Evolutionary conservation across 2,329 filamentous ascomycete species (phyloP), one percentile per base, ranked within the genome.

Genomic region (Fusarium sp.): DNA sequence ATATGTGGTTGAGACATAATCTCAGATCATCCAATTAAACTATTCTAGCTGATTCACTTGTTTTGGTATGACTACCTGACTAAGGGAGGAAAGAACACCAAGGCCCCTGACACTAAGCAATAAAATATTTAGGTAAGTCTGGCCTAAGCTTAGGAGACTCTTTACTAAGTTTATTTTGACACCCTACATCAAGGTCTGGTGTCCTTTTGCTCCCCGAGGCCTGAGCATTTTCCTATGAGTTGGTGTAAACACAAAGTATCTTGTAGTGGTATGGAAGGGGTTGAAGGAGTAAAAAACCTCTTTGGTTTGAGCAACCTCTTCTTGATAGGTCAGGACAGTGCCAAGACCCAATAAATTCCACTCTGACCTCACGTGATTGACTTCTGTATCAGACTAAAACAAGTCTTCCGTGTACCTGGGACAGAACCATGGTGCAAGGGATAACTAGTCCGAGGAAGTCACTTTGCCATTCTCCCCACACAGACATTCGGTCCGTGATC

Each of bases 221-320:
- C n/a, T n/a, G n/a, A n/a, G n/a, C n/a, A 11, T 13, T 2, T 44
- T 3, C 7, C 24, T 9, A 7, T 6, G 7, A 9, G 20, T 20
- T 6, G 11, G 42, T 13, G 16, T 44, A 3, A 9, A 9, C 16
- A 44, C 16, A 13, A 26, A 28, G 41, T 20, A 26, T 26, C 14
- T 4, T 18, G 9, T 28, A 38, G 14, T 28, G 18, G 24, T 22
- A 12, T 53, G 33, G 22, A 18, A n/a, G 24, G 15, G 26, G 22
- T 55, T 24, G 8, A 5, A 20, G 5, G 11, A 41, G 15, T 7
- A 5, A 55, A 55, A 12, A 51, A n/a, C 35, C 20, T 28, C 26
- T 30, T 41, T 14, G 18, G 26, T 20, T 39, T 22, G 13, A 30
- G 35, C 14, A 26, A n/a, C 22, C 22, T 22, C 22, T 39, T n/a